Evolutionary conservation across 345 rosid genomes (phyloP).

Genomic region (Eucalyptus cladocalyx): DNA sequence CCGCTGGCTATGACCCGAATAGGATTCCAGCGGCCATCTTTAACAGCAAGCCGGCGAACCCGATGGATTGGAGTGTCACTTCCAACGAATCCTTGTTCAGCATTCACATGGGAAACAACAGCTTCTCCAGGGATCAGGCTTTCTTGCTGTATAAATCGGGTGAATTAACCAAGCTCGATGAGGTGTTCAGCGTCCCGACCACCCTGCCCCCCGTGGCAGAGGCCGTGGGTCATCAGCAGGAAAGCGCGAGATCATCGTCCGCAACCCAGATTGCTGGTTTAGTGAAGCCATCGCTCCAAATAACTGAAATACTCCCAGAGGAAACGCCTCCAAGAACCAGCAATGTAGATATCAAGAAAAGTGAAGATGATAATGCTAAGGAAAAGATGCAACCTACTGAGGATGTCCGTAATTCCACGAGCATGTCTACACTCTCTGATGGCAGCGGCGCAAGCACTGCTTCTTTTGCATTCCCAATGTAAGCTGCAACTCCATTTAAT

Average conservation of each 20-base stretch:
- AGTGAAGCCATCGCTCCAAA: background rate
- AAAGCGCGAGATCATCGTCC: background rate
- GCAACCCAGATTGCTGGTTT: background rate
- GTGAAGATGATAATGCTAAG: background rate
- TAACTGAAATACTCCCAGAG: background rate
- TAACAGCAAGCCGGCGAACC: conserved; percentile 15
- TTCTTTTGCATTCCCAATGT: conserved; percentile 76
- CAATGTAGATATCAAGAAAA: background rate
- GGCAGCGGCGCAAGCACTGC: conserved; percentile 25
- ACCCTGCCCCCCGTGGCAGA: conserved; percentile 12
- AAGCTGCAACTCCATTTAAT: conserved; percentile 4
- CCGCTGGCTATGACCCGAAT: conserved; percentile 38
- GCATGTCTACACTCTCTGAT: conserved; percentile 22
- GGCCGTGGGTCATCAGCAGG: background rate
- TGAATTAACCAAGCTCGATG: conserved; percentile 51
- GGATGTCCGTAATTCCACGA: conserved; percentile 1
- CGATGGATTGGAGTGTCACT: conserved; percentile 72
- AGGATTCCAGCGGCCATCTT: conserved; percentile 72
- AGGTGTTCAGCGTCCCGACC: conserved; percentile 2
- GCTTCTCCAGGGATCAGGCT: conserved; percentile 44
- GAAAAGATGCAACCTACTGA: background rate
- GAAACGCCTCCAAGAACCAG: background rate
- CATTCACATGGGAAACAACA: conserved; percentile 42
- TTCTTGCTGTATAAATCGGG: conserved; percentile 31
- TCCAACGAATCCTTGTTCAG: conserved; percentile 91